Evolutionary conservation across 78 protist genomes (phyloP).

Genomic region (Creolimax fragrantissima): DNA sequence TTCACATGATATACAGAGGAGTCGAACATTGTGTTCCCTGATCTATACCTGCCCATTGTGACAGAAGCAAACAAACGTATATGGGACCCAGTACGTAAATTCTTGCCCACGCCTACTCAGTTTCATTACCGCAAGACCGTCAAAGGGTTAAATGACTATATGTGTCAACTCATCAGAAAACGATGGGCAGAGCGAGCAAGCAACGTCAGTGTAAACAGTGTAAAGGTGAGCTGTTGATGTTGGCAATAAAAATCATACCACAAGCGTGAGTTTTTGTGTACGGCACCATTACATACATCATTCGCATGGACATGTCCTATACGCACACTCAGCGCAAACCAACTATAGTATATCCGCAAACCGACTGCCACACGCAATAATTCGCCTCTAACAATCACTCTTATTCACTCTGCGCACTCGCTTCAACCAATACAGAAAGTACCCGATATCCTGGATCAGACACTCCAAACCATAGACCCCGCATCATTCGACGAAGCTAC

Average conservation of each 20-base stretch:
- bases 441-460: not conserved
- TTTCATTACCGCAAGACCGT: not conserved
- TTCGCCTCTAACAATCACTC: too few relatives aligned
- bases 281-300: too few relatives aligned
- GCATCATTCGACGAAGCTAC: not conserved
- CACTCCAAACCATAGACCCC: not conserved
- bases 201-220: too few relatives aligned
- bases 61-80: not conserved
- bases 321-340: too few relatives aligned
- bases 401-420: too few relatives aligned
- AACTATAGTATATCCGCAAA: too few relatives aligned
- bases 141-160: not conserved
- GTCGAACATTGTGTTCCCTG: not conserved
- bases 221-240: too few relatives aligned
- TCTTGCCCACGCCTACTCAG: not conserved
- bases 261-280: too few relatives aligned
- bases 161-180: not conserved
- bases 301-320: too few relatives aligned
- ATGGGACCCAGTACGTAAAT: slow-evolving; percentile 2
- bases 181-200: slow-evolving; percentile 22
- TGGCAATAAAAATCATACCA: too few relatives aligned
- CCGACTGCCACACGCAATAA: too few relatives aligned
- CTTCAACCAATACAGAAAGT: not conserved
- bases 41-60: slow-evolving; percentile 17
- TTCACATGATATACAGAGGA: not conserved